phyloP scores from a whole-genome alignment of 2,329 filamentous ascomycete genomes.

The Fusarium agapanthi region DNA sequence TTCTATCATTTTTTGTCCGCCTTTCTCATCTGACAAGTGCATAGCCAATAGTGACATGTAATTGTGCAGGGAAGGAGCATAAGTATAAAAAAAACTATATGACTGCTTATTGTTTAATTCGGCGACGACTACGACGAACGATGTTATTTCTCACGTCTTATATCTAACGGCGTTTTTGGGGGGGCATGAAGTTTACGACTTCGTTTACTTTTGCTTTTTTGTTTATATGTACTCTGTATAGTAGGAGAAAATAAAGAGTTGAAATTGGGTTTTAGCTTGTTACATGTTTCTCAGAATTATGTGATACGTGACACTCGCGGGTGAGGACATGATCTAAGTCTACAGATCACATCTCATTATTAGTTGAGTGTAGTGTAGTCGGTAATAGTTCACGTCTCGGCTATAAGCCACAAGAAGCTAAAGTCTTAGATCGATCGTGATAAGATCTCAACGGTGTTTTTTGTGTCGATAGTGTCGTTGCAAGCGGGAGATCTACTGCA shows the following conservation, averaged over 20 bases:
- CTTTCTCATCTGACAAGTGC: slow-evolving; percentile 23
- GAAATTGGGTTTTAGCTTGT: slow-evolving; percentile 11
- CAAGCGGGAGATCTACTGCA: slow-evolving; percentile 12
- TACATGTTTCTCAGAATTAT: not conserved
- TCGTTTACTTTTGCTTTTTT: not conserved
- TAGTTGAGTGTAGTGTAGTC: not conserved
- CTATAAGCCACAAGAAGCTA: not conserved
- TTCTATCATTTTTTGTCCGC: not conserved
- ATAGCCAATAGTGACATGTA: slow-evolving; percentile 42
- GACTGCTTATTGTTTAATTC: slow-evolving; percentile 4
- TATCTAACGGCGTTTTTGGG: slow-evolving; percentile 22
- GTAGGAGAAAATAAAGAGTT: slow-evolving; percentile 30
- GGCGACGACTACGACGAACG: slow-evolving; percentile 1
- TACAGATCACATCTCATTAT: not conserved
- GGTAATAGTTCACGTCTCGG: slow-evolving; percentile 6
- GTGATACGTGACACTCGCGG: slow-evolving; percentile 27
- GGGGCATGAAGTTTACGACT: slow-evolving; percentile 31
- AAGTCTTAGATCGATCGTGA: slow-evolving; percentile 4
- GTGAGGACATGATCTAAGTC: not conserved
- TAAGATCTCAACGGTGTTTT: slow-evolving; percentile 19
- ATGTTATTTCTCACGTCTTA: not conserved
- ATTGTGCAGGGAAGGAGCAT: slow-evolving; percentile 28
- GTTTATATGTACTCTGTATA: slow-evolving; percentile 1
- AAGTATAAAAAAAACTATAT: not conserved
- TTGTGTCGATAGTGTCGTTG: not conserved